Evolutionary conservation across 2,329 filamentous ascomycete species (phyloP).

Genomic region (Fusarium caatingaense): DNA sequence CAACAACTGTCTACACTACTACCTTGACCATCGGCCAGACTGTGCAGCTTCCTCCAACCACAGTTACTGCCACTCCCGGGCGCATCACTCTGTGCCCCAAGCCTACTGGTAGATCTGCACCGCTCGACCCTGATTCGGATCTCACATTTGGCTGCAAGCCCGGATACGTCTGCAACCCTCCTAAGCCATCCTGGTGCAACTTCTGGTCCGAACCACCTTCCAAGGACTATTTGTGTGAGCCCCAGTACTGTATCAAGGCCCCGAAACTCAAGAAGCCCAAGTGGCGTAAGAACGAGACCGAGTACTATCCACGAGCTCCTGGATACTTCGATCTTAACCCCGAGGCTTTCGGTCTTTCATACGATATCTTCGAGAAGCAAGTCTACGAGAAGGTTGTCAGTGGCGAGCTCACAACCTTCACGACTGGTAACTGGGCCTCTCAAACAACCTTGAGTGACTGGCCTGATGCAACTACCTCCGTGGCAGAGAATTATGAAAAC

Average conservation of each 20-base stretch:
- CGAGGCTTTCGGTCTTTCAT: slow-evolving; percentile 69
- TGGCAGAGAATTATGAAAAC: slow-evolving; percentile 17
- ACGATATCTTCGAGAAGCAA: slow-evolving; percentile 68
- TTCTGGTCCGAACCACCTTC: slow-evolving; percentile 62
- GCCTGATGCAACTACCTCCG: slow-evolving; percentile 37
- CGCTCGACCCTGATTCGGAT: slow-evolving; percentile 53
- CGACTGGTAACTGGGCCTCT: slow-evolving; percentile 67
- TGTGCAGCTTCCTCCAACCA: slow-evolving; percentile 46
- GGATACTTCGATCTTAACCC: slow-evolving; percentile 75
- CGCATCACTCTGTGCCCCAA: slow-evolving; percentile 57
- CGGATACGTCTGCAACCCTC: slow-evolving; percentile 64
- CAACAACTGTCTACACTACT: slow-evolving; percentile 48
- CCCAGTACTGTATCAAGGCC: slow-evolving; percentile 57
- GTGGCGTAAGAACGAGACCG: slow-evolving; percentile 60
- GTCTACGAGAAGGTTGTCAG: slow-evolving; percentile 52
- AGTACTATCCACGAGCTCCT: slow-evolving; percentile 61
- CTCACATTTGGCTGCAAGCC: slow-evolving; percentile 66
- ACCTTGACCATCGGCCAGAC: slow-evolving; percentile 47
- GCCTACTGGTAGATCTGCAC: slow-evolving; percentile 53
- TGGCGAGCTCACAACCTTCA: slow-evolving; percentile 57
- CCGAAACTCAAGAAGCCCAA: slow-evolving; percentile 51
- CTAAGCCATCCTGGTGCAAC: slow-evolving; percentile 62
- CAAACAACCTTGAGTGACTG: slow-evolving; percentile 59
- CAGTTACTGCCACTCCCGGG: slow-evolving; percentile 45
- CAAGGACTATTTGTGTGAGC: slow-evolving; percentile 60